A percentile compares a stretch with the other conserved stretches of the same genome.
Conservation (phyloP, 306 rosid genomes). For the Vicia faba region DNA sequence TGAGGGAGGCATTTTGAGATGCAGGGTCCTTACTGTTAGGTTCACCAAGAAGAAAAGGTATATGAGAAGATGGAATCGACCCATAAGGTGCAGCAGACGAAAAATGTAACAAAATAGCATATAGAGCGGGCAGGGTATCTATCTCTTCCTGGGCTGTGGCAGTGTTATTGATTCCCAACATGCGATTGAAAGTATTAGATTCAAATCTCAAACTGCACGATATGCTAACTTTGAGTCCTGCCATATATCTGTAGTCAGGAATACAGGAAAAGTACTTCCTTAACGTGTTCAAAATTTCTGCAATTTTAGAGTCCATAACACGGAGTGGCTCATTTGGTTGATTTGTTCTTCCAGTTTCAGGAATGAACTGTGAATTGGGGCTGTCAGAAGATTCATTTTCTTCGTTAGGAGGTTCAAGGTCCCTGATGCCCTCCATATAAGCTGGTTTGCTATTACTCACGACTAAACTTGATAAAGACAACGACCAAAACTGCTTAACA, state of each 20-base stretch:
- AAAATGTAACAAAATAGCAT: slow-evolving; percentile 82
- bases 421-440: slow-evolving; percentile 62
- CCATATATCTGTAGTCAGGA: slow-evolving; percentile 88
- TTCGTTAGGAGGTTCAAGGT: slow-evolving; percentile 60
- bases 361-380: slow-evolving; percentile 43
- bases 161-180: slow-evolving; percentile 54
- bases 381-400: slow-evolving; percentile 55
- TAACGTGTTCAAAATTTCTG: slow-evolving; percentile 70
- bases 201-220: slow-evolving; percentile 75
- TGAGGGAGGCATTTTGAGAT: slow-evolving; percentile 58
- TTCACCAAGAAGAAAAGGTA: slow-evolving; percentile 95
- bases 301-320: slow-evolving; percentile 80
- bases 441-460: slow-evolving; percentile 51
- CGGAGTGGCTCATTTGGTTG: slow-evolving; percentile 69
- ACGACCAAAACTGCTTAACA: slow-evolving; percentile 89
- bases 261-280: slow-evolving; percentile 84
- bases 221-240: slow-evolving; percentile 76
- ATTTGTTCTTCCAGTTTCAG: slow-evolving; percentile 51
- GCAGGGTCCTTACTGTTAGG: slow-evolving; percentile 45
- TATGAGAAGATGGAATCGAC: slow-evolving; percentile 62
- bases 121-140: slow-evolving; percentile 82
- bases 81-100: slow-evolving; percentile 91
- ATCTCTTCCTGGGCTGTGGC: slow-evolving; percentile 50
- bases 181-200: slow-evolving; percentile 61
- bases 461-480: slow-evolving; percentile 73